Evolutionary conservation across 176 grass and related monocot genomes (phyloP).

Genomic region (Dendrocalamus sinicus): DNA sequence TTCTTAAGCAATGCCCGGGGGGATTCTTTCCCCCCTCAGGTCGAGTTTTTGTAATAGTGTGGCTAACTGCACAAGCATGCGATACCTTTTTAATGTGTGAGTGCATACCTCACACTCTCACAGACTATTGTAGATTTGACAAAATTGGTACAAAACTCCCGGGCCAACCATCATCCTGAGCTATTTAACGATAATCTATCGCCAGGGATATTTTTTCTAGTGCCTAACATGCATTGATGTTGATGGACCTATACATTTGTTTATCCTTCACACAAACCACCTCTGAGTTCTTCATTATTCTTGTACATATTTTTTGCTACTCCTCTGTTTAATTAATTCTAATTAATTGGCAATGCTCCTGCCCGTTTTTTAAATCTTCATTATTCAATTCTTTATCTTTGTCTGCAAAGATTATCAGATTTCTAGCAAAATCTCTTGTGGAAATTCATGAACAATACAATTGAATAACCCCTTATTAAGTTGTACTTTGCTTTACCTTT

Average conservation of each 20-base stretch:
- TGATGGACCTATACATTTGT: not conserved
- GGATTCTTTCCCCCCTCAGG: too few relatives aligned
- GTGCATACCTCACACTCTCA: not conserved
- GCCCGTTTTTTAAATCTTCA: not conserved
- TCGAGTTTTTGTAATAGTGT: conserved; percentile 10
- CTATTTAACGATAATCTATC: not conserved
- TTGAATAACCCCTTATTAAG: not conserved
- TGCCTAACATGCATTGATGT: not conserved
- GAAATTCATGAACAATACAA: not conserved
- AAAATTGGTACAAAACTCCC: not conserved
- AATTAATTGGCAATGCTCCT: not conserved
- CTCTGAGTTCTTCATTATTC: not conserved
- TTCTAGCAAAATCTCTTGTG: not conserved
- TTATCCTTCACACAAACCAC: not conserved
- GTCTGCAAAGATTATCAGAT: not conserved
- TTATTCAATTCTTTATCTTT: not conserved
- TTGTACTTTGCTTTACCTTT: not conserved
- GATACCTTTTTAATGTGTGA: not conserved
- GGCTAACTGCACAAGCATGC: not conserved
- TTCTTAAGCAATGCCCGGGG: too few relatives aligned
- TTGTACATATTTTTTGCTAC: not conserved
- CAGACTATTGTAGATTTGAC: not conserved
- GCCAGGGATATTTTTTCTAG: not conserved
- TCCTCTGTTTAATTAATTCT: not conserved
- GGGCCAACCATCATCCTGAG: not conserved